Evolutionary conservation across 1,284 basidiomycete genomes (phyloP).

Genomic region (Ganoderma multipileum): DNA sequence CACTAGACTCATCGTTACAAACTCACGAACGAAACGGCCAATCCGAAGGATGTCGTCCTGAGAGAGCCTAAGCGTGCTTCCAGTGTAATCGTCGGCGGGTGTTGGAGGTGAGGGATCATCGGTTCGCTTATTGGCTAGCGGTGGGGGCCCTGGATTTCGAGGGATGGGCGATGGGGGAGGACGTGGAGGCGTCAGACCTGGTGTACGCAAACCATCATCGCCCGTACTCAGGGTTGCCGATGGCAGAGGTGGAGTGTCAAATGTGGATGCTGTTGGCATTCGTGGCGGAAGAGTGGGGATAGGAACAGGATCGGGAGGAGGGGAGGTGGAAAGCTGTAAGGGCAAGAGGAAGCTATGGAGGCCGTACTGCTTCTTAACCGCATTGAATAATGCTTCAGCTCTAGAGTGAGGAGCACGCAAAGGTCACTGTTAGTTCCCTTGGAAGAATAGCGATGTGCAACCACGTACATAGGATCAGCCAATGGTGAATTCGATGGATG

Average conservation of each 20-base stretch:
- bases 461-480: constrained; percentile 78
- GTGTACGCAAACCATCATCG: constrained; percentile 6
- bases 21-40: constrained; percentile 87
- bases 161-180: constrained; percentile 34
- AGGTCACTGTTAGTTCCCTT: neutral
- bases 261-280: constrained; percentile 58
- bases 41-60: constrained; percentile 84
- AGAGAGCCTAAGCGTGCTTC: constrained; percentile 48
- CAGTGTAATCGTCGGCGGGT: constrained; percentile 20
- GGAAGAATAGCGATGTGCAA: neutral
- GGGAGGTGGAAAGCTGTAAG: constrained; percentile 60
- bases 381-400: constrained; percentile 78
- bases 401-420: constrained; percentile 44
- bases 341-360: constrained; percentile 74
- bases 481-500: constrained; percentile 74
- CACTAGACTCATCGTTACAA: constrained; percentile 89
- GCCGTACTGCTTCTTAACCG: constrained; percentile 84
- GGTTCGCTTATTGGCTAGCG: constrained; percentile 17
- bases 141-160: constrained; percentile 30
- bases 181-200: constrained; percentile 21
- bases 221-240: constrained; percentile 10
- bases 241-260: constrained; percentile 31
- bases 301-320: constrained; percentile 67
- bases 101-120: constrained; percentile 20
- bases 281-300: constrained; percentile 70